Conservation (phyloP, 2,329 filamentous ascomycete species). For the Teratosphaeria epicoccoides region DNA sequence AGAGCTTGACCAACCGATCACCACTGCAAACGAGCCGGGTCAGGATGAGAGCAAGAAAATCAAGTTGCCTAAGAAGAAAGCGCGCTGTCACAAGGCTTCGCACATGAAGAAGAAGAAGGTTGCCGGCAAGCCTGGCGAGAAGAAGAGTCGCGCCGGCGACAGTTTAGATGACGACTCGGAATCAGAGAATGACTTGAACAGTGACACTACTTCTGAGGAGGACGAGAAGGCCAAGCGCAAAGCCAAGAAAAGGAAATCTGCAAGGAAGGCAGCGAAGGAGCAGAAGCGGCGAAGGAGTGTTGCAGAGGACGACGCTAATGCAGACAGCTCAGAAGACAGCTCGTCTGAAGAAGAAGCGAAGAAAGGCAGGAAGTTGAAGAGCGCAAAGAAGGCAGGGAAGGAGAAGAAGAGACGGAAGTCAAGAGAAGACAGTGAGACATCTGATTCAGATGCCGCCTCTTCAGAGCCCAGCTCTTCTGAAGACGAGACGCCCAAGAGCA, state of each 20-base stretch:
- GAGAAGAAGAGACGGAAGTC: constrained; percentile 15
- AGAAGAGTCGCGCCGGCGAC: constrained; percentile 5
- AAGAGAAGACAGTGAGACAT: constrained; percentile 4
- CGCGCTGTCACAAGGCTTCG: not conserved
- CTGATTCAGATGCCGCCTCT: constrained; percentile 7
- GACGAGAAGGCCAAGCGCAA: constrained; percentile 1
- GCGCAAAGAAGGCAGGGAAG: constrained; percentile 12
- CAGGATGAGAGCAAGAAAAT: constrained; percentile 9
- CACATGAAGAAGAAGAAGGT: constrained; percentile 5
- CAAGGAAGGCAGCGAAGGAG: constrained; percentile 2
- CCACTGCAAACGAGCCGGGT: constrained; percentile 1
- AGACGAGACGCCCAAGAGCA: constrained; percentile 12
- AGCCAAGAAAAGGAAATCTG: constrained; percentile 3
- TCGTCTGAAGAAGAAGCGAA: constrained; percentile 14
- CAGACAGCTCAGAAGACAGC: constrained; percentile 12
- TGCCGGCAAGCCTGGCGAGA: constrained; percentile 3
- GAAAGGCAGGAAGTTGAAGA: constrained; percentile 14
- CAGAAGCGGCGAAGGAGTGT: constrained; percentile 1
- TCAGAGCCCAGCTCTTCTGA: constrained; percentile 13
- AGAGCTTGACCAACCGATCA: constrained; percentile 7
- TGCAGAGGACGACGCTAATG: not conserved
- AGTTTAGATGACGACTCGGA: constrained; percentile 3
- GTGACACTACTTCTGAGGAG: constrained; percentile 2
- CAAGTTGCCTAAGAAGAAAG: constrained; percentile 12
- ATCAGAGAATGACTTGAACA: constrained; percentile 1